These are phyloP conservation scores for Alopecurus myosuroides DNA, from an alignment of 176 grass and related monocot species.

Conservation along the genomic window DNA sequence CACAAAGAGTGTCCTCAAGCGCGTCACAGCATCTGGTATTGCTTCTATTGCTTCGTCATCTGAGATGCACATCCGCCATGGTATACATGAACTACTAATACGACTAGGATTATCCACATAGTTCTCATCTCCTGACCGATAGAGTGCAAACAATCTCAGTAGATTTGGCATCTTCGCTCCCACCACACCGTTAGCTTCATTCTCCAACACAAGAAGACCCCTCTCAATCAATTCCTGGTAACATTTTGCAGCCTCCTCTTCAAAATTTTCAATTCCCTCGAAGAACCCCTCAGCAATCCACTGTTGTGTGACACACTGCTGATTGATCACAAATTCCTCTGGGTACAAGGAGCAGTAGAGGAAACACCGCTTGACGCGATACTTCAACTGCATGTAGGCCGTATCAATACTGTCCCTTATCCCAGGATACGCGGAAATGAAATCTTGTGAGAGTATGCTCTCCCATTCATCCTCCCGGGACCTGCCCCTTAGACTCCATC, in stretches of 20 bases:
- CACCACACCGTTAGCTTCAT: neutral
- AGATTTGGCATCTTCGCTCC: conserved; percentile 49
- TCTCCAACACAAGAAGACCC: conserved; percentile 40
- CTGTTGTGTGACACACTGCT: conserved; percentile 27
- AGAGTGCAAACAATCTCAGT: conserved; percentile 51
- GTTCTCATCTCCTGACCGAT: conserved; percentile 36
- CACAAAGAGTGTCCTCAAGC: conserved; percentile 44
- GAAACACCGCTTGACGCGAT: conserved; percentile 57
- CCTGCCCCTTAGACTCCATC: conserved; percentile 41
- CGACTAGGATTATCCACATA: conserved; percentile 28
- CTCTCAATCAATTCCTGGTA: conserved; percentile 41
- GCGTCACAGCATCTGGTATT: neutral
- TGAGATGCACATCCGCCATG: conserved; percentile 24
- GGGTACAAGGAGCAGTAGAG: conserved; percentile 55
- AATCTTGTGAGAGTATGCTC: conserved; percentile 21
- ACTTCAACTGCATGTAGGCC: conserved; percentile 46
- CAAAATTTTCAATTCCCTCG: neutral
- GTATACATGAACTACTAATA: conserved; percentile 20
- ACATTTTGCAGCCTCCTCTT: conserved; percentile 41
- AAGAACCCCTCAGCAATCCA: conserved; percentile 58
- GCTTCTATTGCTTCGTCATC: conserved; percentile 1
- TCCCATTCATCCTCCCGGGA: conserved; percentile 27
- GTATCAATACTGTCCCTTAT: conserved; percentile 27
- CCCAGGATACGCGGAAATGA: neutral
- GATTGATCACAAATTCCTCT: conserved; percentile 32